phyloP scores from a whole-genome alignment of 805 yeast species.

The Wickerhamiella kurtzmanii region DNA sequence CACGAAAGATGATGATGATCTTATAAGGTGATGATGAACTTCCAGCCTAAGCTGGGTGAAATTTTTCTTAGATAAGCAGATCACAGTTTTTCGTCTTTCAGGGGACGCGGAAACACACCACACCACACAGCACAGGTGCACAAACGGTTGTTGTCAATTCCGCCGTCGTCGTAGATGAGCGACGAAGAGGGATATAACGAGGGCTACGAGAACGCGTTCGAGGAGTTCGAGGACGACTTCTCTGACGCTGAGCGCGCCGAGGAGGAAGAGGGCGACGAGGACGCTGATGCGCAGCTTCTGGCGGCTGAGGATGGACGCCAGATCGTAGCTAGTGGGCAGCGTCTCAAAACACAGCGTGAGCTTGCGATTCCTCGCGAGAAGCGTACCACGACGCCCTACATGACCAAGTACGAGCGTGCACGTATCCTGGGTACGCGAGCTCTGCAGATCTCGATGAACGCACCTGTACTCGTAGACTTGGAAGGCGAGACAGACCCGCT shows the following conservation, averaged over 20 bases:
- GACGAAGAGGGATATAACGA: conserved; percentile 43
- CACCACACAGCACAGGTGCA: background rate
- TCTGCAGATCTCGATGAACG: conserved; percentile 92
- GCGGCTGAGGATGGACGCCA: conserved; percentile 59
- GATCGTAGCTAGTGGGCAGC: conserved; percentile 52
- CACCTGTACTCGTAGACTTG: conserved; percentile 93
- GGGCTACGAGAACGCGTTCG: conserved; percentile 53
- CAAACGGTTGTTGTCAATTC: background rate
- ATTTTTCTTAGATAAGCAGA: background rate
- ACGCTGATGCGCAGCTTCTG: conserved; percentile 26
- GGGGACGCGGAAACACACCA: background rate
- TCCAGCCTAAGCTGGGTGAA: no score
- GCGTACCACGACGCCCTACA: conserved; percentile 92
- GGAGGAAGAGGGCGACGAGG: conserved; percentile 33
- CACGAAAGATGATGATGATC: no score
- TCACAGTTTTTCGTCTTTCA: background rate
- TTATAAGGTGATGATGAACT: no score
- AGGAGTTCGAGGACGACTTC: conserved; percentile 53
- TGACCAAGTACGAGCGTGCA: conserved; percentile 98
- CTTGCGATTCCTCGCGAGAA: conserved; percentile 80
- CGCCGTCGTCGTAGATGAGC: conserved; percentile 11
- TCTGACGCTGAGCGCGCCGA: conserved; percentile 52
- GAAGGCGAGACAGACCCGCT: conserved; percentile 99
- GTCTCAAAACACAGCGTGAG: conserved; percentile 58
- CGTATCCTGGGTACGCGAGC: conserved; percentile 97